Conservation (phyloP, 495 filamentous ascomycete genomes). For the Penicillium salamii region DNA sequence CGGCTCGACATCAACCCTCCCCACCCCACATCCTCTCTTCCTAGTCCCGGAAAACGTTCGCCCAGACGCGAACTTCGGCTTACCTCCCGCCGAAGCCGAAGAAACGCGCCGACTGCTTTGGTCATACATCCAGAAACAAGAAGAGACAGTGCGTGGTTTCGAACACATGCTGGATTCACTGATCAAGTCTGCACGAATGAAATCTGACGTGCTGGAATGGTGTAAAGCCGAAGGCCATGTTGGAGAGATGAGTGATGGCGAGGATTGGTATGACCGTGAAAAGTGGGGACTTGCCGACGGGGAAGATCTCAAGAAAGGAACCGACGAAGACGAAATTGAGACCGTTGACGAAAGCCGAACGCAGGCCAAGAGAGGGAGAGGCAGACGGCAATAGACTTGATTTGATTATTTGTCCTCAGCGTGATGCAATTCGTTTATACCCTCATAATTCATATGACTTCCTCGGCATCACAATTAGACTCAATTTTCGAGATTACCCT, state of each 20-base stretch:
- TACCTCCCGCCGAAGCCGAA: slow-evolving; percentile 79
- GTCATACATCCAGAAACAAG: slow-evolving; percentile 90
- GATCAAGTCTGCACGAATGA: slow-evolving; percentile 71
- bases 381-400: slow-evolving; percentile 31
- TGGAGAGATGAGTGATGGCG: slow-evolving; percentile 83
- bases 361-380: slow-evolving; percentile 59
- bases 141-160: slow-evolving; percentile 83
- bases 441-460: slow-evolving; percentile 4
- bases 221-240: slow-evolving; percentile 86
- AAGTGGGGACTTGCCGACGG: slow-evolving; percentile 73
- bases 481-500: neutral
- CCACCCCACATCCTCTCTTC: slow-evolving; percentile 79
- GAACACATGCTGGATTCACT: slow-evolving; percentile 73
- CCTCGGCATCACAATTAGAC: neutral
- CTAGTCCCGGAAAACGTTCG: slow-evolving; percentile 63
- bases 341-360: slow-evolving; percentile 70
- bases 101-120: slow-evolving; percentile 81
- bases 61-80: slow-evolving; percentile 76
- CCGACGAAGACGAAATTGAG: slow-evolving; percentile 87
- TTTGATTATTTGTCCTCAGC: slow-evolving; percentile 18
- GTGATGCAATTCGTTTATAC: slow-evolving; percentile 16
- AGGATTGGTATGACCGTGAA: slow-evolving; percentile 94
- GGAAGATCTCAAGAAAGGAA: slow-evolving; percentile 84
- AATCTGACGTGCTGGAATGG: slow-evolving; percentile 78
- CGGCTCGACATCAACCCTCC: slow-evolving; percentile 47